Evolutionary conservation across 164 flowering plant genomes (phyloP).

Genomic region (Dillenia turbinata): DNA sequence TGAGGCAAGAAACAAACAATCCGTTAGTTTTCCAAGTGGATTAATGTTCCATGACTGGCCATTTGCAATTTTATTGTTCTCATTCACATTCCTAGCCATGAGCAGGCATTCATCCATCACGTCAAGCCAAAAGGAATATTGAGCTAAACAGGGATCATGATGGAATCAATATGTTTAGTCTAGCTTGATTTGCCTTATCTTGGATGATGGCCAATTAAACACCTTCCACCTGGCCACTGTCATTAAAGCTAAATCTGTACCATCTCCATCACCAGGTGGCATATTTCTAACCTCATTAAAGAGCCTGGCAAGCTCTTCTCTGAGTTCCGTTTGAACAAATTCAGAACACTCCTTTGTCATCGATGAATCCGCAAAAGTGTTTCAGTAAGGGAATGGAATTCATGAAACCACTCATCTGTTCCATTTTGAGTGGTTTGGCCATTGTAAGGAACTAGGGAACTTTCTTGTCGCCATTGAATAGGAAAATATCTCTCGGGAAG

Average conservation of each 20-base stretch:
- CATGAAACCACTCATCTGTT: constrained; percentile 38
- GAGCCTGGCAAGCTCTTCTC: constrained; percentile 34
- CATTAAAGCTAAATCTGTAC: constrained; percentile 26
- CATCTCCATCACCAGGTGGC: constrained; percentile 34
- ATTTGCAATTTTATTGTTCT: no score
- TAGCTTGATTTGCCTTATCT: no score
- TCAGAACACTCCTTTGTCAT: constrained; percentile 42
- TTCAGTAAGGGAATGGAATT: constrained; percentile 41
- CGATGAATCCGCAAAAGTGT: constrained; percentile 47
- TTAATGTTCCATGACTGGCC: no score
- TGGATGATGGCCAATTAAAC: no score
- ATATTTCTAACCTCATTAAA: constrained; percentile 42
- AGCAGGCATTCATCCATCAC: no score
- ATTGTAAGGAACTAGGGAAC: constrained; percentile 27
- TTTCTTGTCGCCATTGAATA: constrained; percentile 47
- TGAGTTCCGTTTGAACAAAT: constrained; percentile 40
- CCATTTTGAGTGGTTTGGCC: constrained; percentile 18
- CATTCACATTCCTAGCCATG: no score
- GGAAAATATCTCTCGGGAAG: constrained; percentile 61
- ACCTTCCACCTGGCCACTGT: neutral
- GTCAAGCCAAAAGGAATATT: no score
- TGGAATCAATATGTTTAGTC: no score
- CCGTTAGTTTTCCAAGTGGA: no score
- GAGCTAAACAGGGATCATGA: no score
- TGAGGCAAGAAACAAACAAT: no score